phyloP scores from a whole-genome alignment of 345 rosid genomes.

The Populus euphratica region DNA sequence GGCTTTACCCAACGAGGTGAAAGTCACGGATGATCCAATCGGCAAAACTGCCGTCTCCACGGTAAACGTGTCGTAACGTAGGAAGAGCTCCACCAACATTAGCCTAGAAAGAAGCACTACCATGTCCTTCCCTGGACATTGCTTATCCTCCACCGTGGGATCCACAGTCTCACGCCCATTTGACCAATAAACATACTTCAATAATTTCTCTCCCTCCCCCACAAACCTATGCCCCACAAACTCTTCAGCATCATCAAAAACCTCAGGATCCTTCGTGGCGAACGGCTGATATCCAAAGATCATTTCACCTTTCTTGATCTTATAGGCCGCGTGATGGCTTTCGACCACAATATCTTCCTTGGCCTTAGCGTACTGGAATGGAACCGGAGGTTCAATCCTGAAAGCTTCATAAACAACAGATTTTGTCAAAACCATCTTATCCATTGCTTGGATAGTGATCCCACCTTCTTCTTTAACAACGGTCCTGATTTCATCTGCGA shows the following conservation, averaged over 20 bases:
- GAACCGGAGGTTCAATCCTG: constrained; percentile 46
- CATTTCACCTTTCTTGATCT: constrained; percentile 49
- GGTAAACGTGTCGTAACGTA: constrained; percentile 47
- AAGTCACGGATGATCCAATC: constrained; percentile 26
- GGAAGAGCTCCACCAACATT: constrained; percentile 44
- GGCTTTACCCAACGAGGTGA: constrained; percentile 43
- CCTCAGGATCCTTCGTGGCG: constrained; percentile 39
- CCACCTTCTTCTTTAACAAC: constrained; percentile 23
- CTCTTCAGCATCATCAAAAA: constrained; percentile 37
- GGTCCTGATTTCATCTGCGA: constrained; percentile 40
- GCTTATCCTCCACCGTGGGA: constrained; percentile 46
- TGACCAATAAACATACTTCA: constrained; percentile 54
- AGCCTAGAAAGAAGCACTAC: constrained; percentile 41
- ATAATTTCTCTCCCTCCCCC: constrained; percentile 37
- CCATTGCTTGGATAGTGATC: constrained; percentile 29
- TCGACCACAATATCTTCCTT: constrained; percentile 36
- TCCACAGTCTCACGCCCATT: constrained; percentile 41
- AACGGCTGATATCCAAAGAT: constrained; percentile 50
- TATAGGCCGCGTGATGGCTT: constrained; percentile 43
- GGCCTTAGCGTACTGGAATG: constrained; percentile 44
- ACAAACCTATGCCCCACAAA: constrained; percentile 44
- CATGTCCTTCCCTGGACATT: constrained; percentile 49
- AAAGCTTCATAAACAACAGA: constrained; percentile 44
- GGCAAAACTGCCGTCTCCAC: constrained; percentile 14
- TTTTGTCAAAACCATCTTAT: constrained; percentile 41